Percentiles rank a stretch among this genome's conserved stretches.
Conservation (phyloP, 768 basidiomycete species). For the Piloderma croceum region DNA sequence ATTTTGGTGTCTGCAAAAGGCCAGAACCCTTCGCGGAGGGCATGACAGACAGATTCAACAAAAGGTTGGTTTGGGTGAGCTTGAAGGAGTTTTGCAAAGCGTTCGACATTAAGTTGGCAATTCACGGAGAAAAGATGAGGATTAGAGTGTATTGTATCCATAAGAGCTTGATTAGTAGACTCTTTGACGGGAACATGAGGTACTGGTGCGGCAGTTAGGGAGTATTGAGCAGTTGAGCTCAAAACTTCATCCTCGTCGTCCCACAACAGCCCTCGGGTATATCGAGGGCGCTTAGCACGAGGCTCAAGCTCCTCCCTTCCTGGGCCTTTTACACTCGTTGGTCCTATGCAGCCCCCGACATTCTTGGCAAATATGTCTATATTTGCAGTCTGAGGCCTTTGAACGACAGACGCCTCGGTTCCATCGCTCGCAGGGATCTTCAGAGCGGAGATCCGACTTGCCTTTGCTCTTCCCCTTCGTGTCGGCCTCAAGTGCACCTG, state of each 20-base stretch:
- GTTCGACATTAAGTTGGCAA: slow-evolving; percentile 19
- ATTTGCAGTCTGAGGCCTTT: slow-evolving; percentile 10
- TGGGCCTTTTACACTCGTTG: slow-evolving; percentile 3
- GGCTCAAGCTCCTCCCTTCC: slow-evolving; percentile 5
- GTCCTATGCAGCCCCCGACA: slow-evolving; percentile 8
- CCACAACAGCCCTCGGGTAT: too few species aligned
- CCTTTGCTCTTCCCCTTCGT: not conserved
- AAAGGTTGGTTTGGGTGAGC: slow-evolving; percentile 26
- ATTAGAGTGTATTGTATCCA: slow-evolving; percentile 1
- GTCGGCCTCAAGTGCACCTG: not conserved
- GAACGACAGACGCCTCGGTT: slow-evolving; percentile 15
- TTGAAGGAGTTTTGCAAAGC: slow-evolving; percentile 14
- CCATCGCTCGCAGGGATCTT: slow-evolving; percentile 18
- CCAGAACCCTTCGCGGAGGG: slow-evolving; percentile 27
- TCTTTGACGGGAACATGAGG: slow-evolving; percentile 13
- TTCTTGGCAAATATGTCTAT: slow-evolving; percentile 19
- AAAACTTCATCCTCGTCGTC: too few species aligned
- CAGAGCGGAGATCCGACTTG: not conserved
- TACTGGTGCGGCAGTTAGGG: too few species aligned
- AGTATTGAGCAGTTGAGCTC: too few species aligned
- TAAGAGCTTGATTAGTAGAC: slow-evolving; percentile 5
- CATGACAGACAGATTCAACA: slow-evolving; percentile 19
- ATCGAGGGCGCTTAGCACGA: slow-evolving; percentile 11
- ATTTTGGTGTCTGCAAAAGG: slow-evolving; percentile 19
- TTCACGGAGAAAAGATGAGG: slow-evolving; percentile 17